Conservation (phyloP, 805 yeast genomes). For the Starmerella sp. region DNA sequence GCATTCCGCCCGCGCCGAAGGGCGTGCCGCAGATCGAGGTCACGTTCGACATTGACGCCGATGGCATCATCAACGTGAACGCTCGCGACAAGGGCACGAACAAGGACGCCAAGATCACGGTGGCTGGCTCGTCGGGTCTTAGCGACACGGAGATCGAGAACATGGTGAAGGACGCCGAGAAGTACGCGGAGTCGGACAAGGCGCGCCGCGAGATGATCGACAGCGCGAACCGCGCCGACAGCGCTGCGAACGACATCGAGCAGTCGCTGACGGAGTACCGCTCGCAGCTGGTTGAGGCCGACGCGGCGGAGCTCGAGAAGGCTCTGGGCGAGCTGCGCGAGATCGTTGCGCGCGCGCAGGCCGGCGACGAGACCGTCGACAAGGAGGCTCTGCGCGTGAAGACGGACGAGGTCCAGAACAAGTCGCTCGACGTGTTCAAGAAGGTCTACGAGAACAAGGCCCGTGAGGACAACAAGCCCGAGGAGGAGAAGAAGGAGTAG, state of each 20-base stretch:
- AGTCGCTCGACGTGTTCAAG: conserved; percentile 72
- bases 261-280: conserved; percentile 68
- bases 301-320: conserved; percentile 44
- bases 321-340: conserved; percentile 58
- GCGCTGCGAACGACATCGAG: conserved; percentile 79
- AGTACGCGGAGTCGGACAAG: conserved; percentile 77
- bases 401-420: conserved; percentile 73
- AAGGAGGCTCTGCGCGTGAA: conserved; percentile 58
- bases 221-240: conserved; percentile 74
- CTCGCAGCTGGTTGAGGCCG: conserved; percentile 50
- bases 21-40: conserved; percentile 93
- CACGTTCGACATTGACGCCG: conserved; percentile 92
- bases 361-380: conserved; percentile 48
- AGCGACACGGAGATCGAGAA: conserved; percentile 81
- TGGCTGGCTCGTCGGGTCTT: conserved; percentile 90
- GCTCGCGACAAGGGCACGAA: conserved; percentile 89
- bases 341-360: conserved; percentile 56
- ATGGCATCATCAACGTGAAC: conserved; percentile 91
- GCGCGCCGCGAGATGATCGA: conserved; percentile 76
- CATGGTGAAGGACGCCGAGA: conserved; percentile 85
- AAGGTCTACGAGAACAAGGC: conserved; percentile 47
- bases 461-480: conserved; percentile 22
- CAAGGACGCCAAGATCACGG: conserved; percentile 90
- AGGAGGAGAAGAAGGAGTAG: conserved; percentile 25
- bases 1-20: conserved; percentile 92